Evolutionary conservation across 768 basidiomycete genomes (phyloP), one percentile per base, ranked within the genome.

Genomic region (Calvatia gigantea): DNA sequence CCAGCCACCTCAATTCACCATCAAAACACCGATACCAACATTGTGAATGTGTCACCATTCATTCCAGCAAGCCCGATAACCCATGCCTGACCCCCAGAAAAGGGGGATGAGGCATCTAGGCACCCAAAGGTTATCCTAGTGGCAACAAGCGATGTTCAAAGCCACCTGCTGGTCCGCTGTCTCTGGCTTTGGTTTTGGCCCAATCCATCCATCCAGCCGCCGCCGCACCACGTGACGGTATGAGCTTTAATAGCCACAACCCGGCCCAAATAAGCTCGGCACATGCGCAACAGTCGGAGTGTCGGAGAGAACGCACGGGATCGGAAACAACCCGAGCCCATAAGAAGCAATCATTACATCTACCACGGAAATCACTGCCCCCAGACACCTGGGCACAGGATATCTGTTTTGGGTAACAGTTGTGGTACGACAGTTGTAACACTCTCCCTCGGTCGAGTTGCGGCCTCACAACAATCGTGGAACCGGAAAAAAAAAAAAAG

Each of bases 401-500:
- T 4, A 17, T 47, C 31, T n/a, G 7, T 35, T 33, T 51, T 51
- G 37, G 48, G 33, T n/a, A 27, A 49, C 17, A 35, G 23, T 32
- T 51, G 37, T 51, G 50, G 50, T 51, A 51, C 50, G 50, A 51
- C 37, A 51, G 23, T 48, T n/a, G 21, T 17, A n/a, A n/a, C n/a
- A n/a, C n/a, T n/a, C n/a, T n/a, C 38, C 48, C 14, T 37, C 33
- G 17, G 14, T 21, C 12, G 23, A 28, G 12, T 23, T 9, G 27
- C 23, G 28, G 19, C 46, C 23, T 19, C 4, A 46, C n/a, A 23
- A 52, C n/a, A 8, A 52, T 11, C 37, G 54, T 52, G 38, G 31
- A 37, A 28, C 9, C 7, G 12, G 46, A 46, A 3, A 37, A 11
- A 15, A 21, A 33, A 41, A 41, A n/a, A 51, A 38, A 33, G 44